Evolutionary conservation across 306 rosid species (phyloP), one percentile per base, ranked within the genome.

Genomic region (Cucurbita pepo): DNA sequence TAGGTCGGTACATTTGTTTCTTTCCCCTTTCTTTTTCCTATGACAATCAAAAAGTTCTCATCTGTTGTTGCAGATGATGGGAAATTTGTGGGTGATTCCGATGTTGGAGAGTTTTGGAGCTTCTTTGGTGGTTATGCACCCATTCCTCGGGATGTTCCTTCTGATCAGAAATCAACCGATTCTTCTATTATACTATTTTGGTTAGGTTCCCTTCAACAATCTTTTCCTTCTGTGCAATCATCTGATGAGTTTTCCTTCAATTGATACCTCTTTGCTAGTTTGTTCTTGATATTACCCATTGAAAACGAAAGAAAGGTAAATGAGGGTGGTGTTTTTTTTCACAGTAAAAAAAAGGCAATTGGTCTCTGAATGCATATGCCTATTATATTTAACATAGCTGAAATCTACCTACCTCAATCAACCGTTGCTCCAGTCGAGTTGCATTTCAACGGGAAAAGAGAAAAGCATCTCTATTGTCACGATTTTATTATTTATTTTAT

Each of bases 61-160:
- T 73, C 69, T 83, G 65, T 69, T 87, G 87, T 81, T 58, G 41
- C 38, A 94, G 98, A 90, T 91, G 98, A 94, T 80, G 98, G 98
- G 72, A 94, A 94, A 73, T 85, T 94, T 66, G 98, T 90, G 69
- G 97, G 98, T 71, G 96, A 94, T 85, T 82, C 90, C 43, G 97
- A 90, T 80, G 96, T 86, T 69, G 98, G 97, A 52, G 98, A 94
- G 62, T 94, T 94, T 82, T 94, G 98, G 97, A 89, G 90, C 84
- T 94, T 94, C 12, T 94, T 94, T 75, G 98, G 98, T 59, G 98
- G 98, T 75, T 90, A 85, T 75, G 98, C 98, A 75, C 98, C 97
- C 75, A 86, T 94, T 80, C 96, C 96, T 72, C 85, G 85, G 71
- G 97, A 94, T 10, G 58, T 79, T 12, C 89, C 90, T 77, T 81